Evolutionary conservation across 768 basidiomycete species (phyloP).

Genomic region (Clavulina sp.): DNA sequence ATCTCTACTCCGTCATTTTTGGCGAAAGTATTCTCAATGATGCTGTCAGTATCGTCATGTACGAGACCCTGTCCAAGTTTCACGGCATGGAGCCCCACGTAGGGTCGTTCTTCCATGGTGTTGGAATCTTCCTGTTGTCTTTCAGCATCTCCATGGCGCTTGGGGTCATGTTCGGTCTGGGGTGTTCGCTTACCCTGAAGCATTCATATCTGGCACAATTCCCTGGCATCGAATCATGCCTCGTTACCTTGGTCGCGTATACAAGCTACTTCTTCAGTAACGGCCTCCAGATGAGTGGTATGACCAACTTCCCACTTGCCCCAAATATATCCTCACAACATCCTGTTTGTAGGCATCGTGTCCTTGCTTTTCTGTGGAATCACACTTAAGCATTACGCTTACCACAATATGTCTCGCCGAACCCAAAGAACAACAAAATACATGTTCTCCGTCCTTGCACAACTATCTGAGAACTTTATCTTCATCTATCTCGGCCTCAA

Average conservation of each 20-base stretch:
- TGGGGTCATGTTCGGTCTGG: constrained; percentile 80
- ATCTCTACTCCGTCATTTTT: constrained; percentile 92
- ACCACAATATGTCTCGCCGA: constrained; percentile 93
- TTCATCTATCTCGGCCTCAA: constrained; percentile 97
- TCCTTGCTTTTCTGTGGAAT: constrained; percentile 97
- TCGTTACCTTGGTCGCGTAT: constrained; percentile 86
- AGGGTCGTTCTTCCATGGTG: constrained; percentile 81
- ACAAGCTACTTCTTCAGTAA: constrained; percentile 99
- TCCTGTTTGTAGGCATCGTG: constrained; percentile 58
- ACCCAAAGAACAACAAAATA: constrained; percentile 91
- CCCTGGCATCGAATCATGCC: constrained; percentile 93
- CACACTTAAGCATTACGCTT: constrained; percentile 98
- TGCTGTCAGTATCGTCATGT: constrained; percentile 99
- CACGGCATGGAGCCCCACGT: constrained; percentile 73
- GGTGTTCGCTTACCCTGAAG: constrained; percentile 82
- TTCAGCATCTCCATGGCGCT: constrained; percentile 91
- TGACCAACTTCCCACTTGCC: constrained; percentile 10
- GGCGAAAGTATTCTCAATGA: constrained; percentile 95
- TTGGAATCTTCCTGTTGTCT: constrained; percentile 92
- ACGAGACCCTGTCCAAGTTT: constrained; percentile 88
- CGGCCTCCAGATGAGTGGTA: constrained; percentile 58
- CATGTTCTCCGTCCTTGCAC: constrained; percentile 85
- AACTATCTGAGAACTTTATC: constrained; percentile 96
- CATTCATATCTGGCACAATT: constrained; percentile 75
- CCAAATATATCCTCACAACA: neutral